A percentile compares a stretch with the other conserved stretches of the same genome.
Evolutionary conservation across 1,284 basidiomycete genomes (phyloP).

Genomic region (Heterobasidion occidentale): DNA sequence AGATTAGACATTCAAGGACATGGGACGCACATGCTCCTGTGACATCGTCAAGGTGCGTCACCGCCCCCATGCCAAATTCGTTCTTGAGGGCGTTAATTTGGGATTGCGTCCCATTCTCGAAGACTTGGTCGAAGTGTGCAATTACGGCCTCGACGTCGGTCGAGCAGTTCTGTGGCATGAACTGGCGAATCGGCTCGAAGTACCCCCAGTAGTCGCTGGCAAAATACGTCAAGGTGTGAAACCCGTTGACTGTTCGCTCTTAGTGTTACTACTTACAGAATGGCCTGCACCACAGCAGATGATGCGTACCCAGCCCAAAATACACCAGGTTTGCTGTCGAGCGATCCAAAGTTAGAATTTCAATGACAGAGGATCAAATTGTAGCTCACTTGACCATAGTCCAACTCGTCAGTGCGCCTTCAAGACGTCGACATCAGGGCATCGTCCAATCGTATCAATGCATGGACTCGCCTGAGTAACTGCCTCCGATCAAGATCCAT

Average conservation of each 20-base stretch:
- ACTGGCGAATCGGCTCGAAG: constrained; percentile 61
- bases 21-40: constrained; percentile 42
- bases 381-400: constrained; percentile 24
- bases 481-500: constrained; percentile 66
- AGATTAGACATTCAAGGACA: too few species aligned
- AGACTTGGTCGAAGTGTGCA: constrained; percentile 49
- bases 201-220: constrained; percentile 57
- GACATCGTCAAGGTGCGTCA: constrained; percentile 61
- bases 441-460: background rate
- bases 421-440: background rate
- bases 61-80: constrained; percentile 45
- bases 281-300: constrained; percentile 67
- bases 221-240: too few species aligned
- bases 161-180: constrained; percentile 70
- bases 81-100: constrained; percentile 47
- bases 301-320: constrained; percentile 67
- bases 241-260: too few species aligned
- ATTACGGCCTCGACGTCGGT: constrained; percentile 66
- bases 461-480: constrained; percentile 47
- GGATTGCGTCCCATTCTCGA: constrained; percentile 31
- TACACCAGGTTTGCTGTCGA: constrained; percentile 38
- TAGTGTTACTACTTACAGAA: constrained; percentile 30
- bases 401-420: background rate
- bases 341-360: too few species aligned
- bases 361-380: too few species aligned